Base-by-base conservation (phyloP, 2,329 filamentous ascomycete genomes). In the Talaromyces sp. region DNA sequence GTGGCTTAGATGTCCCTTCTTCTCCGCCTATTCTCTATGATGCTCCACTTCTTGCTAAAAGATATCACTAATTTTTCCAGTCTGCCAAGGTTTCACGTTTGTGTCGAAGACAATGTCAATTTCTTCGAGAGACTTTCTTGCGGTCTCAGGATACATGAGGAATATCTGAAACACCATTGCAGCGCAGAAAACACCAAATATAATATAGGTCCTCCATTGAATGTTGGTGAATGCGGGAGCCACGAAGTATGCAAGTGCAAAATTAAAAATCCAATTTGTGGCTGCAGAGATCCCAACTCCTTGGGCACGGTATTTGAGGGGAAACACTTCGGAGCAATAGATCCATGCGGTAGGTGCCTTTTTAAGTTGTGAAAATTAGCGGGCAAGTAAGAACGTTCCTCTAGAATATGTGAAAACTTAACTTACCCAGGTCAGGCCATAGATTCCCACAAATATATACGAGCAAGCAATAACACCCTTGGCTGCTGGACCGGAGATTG, bases 61-160 rank as follows among this genome's bases (percentile, higher is more conserved):
- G 1, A 57, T 58, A 26, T 67, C 65, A 4, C 64, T 56, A 0
- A 74, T 61, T 32, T 67, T 50, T 11, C 57, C 55, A 8, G 69
- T 70, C 27, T 65, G 62, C 72, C 72, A 75, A 5, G 72, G 64
- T 63, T 69, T 72, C 11, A 73, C 63, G 38, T 69, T 62, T 0
- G 64, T 64, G 10, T 74, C 70, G 67, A 92, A 92, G 62, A 92
- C 85, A 14, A 86, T 81, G 64, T 90, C 88, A 72, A 92, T 87
- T 72, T 92, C 88, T 27, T 92, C 89, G 0, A 92, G 82, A 0
- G 87, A 86, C 69, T 85, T 87, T 17, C 87, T 86, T 48, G 85
- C 83, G 0, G 88, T 92, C 74, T 91, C 84, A 0, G 87, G 88
- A 61, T 85, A 87, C 32, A 79, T 75, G 65, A 92, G 79, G 71